Evolutionary conservation across 192 early-diverging fungal species (phyloP), one percentile per base, ranked within the genome.

Genomic region (Gigaspora rosea): DNA sequence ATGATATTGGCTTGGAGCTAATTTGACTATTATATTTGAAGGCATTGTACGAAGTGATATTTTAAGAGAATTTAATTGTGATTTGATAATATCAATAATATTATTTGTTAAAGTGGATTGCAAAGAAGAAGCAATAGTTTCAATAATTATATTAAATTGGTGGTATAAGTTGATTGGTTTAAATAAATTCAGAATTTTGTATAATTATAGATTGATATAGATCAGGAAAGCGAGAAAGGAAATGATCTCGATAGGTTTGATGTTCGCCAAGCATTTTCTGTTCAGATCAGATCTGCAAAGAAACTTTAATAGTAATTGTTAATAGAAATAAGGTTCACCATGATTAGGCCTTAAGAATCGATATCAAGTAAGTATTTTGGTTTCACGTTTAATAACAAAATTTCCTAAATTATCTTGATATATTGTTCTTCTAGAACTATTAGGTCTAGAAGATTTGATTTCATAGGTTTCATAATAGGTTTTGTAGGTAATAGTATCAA

Each of bases 291-390:
- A 36, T 72, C 15, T 72, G 6, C 22, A 27, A 15, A 51, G 52
- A 10, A 41, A 16, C 15, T 9, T 54, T 33, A 36, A 12, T 6
- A 72, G 47, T 27, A 27, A 6, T 41, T 57, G n/a, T 57, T 72
- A 35, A 35, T 72, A 72, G 18, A 72, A 72, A 36, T 33, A 72
- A 3, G 33, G n/a, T 72, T 72, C 12, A 8, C 32, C 70, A 72
- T 72, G 10, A 0, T 35, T 0, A 8, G 56, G 16, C 35, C 33
- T 56, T 16, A 72, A 47, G 7, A 16, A n/a, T 27, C 33, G 0
- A 57, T n/a, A 57, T 36, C 27, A 15, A 5, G 27, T 27, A 32
- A 71, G 18, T 33, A 35, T 51, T 13, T 13, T 32, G 8, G 8
- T 56, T 0, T 3, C 32, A 16, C 50, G 0, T 71, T 56, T 57